Base-by-base conservation (phyloP, 2,329 filamentous ascomycete genomes). In the Didymella exigua region DNA sequence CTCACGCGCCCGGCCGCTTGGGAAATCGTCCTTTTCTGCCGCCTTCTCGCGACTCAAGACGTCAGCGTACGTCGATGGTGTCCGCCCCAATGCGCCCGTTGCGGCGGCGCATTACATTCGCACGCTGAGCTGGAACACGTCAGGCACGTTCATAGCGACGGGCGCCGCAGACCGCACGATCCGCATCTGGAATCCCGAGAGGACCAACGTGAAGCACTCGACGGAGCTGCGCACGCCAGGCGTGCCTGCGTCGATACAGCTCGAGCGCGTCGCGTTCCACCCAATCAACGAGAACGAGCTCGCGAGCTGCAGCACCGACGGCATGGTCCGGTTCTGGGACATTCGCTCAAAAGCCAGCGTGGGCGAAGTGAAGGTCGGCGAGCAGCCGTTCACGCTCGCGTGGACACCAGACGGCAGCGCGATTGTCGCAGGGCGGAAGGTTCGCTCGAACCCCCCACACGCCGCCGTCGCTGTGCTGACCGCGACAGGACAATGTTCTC, bases 51-150 rank as follows among this genome's bases (percentile, higher is more conserved):
- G 80, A 27, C 80, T 90, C 38, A 89, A 89, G 72, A 89, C 87
- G 19, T 87, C 90, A 65, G 81, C 84, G 16, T 95, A 95, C 76
- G 68, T 69, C 57, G 78, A 81, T 60, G 68, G 68, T 33, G 60
- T 62, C 16, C 69, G 73, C n/a, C 67, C 72, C 0, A 66, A 67
- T 6, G 68, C 66, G 21, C 63, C 68, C 8, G 66, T 72, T 11
- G 69, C 72, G 7, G 64, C 67, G 11, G 63, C 65, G 31, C 74
- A 75, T 47, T 73, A 64, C 56, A 70, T 96, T 52, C 86, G 90
- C 34, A 88, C 89, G 1, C 87, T 98, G 62, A 88, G 90, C 33
- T 98, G 93, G 93, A 96, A 93, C 62, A 90, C 93, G 0, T 81
- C 90, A 0, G 92, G 93, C 29, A 89, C 86, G 8, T 81, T 95